Conservation (phyloP, 1,139 yeast genomes). For the Hemisphaericaspora subhashii region DNA sequence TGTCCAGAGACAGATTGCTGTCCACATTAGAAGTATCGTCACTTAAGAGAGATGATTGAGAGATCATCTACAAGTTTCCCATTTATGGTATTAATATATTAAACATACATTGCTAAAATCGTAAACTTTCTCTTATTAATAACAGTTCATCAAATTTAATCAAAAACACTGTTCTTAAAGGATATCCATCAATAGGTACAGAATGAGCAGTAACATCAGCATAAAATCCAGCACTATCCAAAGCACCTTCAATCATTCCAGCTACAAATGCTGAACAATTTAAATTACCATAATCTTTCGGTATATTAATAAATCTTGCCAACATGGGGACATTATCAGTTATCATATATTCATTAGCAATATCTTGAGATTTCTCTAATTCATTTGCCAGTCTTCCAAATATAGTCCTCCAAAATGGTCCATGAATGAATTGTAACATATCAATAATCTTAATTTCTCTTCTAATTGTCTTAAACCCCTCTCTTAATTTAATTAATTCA, state of each 20-base stretch:
- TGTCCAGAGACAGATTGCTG: no score
- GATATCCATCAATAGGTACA: conserved; percentile 63
- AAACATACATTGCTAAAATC: conserved; percentile 8
- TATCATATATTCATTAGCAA: conserved; percentile 80
- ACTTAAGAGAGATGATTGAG: neutral
- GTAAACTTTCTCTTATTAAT: conserved; percentile 51
- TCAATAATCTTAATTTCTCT: conserved; percentile 77
- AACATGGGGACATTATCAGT: conserved; percentile 80
- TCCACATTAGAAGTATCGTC: no score
- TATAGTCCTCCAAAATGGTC: conserved; percentile 76
- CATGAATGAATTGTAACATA: conserved; percentile 79
- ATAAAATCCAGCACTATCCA: conserved; percentile 76
- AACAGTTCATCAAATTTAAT: conserved; percentile 70
- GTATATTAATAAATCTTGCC: conserved; percentile 75
- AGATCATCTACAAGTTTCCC: neutral
- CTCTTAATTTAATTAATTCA: conserved; percentile 44
- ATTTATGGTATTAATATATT: neutral
- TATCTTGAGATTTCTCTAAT: conserved; percentile 82
- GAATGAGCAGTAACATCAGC: conserved; percentile 89
- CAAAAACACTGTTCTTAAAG: conserved; percentile 78
- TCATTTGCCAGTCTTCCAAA: conserved; percentile 87
- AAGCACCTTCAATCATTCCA: conserved; percentile 87
- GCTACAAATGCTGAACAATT: conserved; percentile 87
- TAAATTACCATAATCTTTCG: conserved; percentile 75
- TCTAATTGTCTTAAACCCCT: conserved; percentile 62